These are phyloP conservation scores for Moesziomyces antarcticus DNA, from an alignment of 1,284 basidiomycete genomes.

Conservation along the genomic window DNA sequence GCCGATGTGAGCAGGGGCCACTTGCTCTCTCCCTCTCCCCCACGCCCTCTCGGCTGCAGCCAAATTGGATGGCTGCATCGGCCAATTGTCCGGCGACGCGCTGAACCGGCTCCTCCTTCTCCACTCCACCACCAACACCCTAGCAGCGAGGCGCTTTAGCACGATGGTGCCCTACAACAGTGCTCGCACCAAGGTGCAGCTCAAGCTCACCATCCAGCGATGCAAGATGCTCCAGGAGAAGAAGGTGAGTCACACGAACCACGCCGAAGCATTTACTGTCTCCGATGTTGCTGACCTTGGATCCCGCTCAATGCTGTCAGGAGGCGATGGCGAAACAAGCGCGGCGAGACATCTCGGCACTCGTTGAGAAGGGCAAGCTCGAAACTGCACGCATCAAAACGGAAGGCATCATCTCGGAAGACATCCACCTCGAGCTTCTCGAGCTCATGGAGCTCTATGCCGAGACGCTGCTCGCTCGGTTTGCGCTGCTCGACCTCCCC, in stretches of 20 bases:
- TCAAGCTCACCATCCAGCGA: conserved; percentile 87
- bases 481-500: conserved; percentile 86
- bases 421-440: conserved; percentile 71
- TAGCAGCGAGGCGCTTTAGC: neutral
- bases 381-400: conserved; percentile 86
- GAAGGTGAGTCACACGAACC: conserved; percentile 72
- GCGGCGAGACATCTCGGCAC: conserved; percentile 80
- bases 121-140: neutral
- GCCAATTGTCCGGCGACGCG: conserved; percentile 40
- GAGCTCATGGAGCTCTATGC: conserved; percentile 93
- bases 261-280: neutral
- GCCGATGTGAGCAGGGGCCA: conserved; percentile 2
- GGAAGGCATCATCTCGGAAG: conserved; percentile 84
- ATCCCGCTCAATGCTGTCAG: conserved; percentile 17
- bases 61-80: conserved; percentile 5
- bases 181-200: conserved; percentile 64
- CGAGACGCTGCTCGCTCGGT: conserved; percentile 90
- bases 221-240: conserved; percentile 90
- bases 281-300: neutral
- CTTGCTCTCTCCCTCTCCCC: too few species aligned
- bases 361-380: conserved; percentile 81
- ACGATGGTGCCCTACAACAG: conserved; percentile 59
- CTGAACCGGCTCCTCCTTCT: neutral
- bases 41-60: too few species aligned
- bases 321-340: conserved; percentile 87